These are phyloP conservation scores for Coelastrella sp. DNA, from an alignment of 139 green algal genomes.

Conservation along the genomic window DNA sequence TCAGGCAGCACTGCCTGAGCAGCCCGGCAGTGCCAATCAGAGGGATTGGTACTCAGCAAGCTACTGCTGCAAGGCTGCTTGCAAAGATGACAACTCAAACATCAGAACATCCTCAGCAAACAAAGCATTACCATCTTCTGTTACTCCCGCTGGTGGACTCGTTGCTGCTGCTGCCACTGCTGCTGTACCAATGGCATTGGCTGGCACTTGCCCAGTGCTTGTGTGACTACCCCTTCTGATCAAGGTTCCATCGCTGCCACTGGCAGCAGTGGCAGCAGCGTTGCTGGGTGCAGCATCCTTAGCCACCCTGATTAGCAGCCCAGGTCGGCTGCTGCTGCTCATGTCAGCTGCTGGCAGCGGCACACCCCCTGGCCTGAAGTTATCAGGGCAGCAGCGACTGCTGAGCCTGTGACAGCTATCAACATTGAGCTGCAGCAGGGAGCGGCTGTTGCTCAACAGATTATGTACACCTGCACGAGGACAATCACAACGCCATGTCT, in stretches of 20 bases:
- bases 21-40: no score
- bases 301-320: not conserved
- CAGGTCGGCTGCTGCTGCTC: slow-evolving; percentile 20
- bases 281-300: not conserved
- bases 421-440: slow-evolving; percentile 31
- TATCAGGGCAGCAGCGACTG: not conserved
- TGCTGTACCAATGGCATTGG: not conserved
- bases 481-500: no score
- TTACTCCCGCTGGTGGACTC: no score
- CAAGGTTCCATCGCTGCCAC: not conserved
- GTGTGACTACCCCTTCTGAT: not conserved
- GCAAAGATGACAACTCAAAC: no score
- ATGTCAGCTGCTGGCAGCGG: not conserved
- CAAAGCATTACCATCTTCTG: no score
- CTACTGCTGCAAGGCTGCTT: no score
- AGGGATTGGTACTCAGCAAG: no score
- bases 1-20: no score
- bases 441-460: slow-evolving; percentile 12
- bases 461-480: slow-evolving; percentile 5
- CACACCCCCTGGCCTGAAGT: not conserved
- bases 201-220: not conserved
- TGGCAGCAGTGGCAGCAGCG: not conserved
- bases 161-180: not conserved
- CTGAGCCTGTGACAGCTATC: slow-evolving; percentile 36
- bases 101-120: no score